Evolutionary conservation across 192 early-diverging fungal genomes (phyloP).

Genomic region (Linderina pennispora): DNA sequence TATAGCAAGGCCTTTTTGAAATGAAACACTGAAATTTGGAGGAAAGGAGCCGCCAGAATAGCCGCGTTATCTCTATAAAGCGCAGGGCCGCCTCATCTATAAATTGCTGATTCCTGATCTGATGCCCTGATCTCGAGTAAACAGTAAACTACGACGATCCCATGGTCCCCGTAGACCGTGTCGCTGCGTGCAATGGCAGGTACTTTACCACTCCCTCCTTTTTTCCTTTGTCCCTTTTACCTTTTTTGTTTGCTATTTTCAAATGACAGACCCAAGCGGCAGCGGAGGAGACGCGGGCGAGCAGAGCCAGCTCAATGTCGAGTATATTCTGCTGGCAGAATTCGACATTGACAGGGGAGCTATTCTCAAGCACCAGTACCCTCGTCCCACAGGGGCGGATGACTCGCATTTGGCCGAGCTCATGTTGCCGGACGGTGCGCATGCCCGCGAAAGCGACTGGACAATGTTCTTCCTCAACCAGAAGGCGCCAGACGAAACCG

Average conservation of each 20-base stretch:
- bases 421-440: conserved; percentile 94
- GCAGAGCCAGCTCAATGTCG: conserved; percentile 53
- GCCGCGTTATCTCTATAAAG: too few species aligned
- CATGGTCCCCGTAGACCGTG: too few species aligned
- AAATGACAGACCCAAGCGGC: background rate
- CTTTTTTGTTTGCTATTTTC: background rate
- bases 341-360: conserved; percentile 95
- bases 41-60: too few species aligned
- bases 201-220: background rate
- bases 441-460: conserved; percentile 90
- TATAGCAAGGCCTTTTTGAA: too few species aligned
- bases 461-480: conserved; percentile 91
- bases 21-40: too few species aligned
- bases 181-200: too few species aligned
- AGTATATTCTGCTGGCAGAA: conserved; percentile 86
- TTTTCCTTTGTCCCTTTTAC: background rate
- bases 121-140: too few species aligned
- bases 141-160: too few species aligned
- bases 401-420: conserved; percentile 84
- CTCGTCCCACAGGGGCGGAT: conserved; percentile 72
- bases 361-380: conserved; percentile 82
- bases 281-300: conserved; percentile 2
- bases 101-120: too few species aligned
- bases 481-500: conserved; percentile 37
- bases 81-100: too few species aligned